Base-by-base conservation (phyloP, 805 yeast species). In the Barnettozyma populi region DNA sequence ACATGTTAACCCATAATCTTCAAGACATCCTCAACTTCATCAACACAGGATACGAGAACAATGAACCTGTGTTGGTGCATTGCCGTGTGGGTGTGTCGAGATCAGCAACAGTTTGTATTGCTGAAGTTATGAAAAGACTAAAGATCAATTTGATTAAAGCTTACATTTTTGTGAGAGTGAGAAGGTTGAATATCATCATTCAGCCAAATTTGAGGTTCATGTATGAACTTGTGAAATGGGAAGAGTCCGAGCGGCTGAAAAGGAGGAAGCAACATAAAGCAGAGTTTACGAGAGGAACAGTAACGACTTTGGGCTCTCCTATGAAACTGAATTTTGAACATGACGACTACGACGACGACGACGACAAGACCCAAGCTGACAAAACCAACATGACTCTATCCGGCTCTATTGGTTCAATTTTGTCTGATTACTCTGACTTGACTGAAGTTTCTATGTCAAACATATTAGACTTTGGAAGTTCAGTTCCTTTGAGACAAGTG, bases 21-120 rank as follows among this genome's bases (percentile, higher is more conserved):
- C 79, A 82, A 13, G 73, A 74, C 36, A 82, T 90, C 20, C 68
- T 92, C 36, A 69, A 75, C 2, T 87, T 80, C 59, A 78, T 90
- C 44, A 84, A 86, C 45, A 74, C 72, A 24, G 77, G 78, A 18
- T 68, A 70, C 52, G 54, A 63, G 19, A 54, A 55, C 1, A 67
- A 66, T 34, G 79, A 78, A 20, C 77, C 76, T 41, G 79, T 83
- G 2, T 70, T 92, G 51, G 90, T 92, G 10, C 98, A 92, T 64
- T 92, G 98, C 59, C 86, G 95, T 60, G 97, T 89, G 42, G 98
- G 98, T 0, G 98, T 92, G 4, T 87, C 96, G 0, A 71, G 98
- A 47, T 87, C 96, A 3, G 98, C 97, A 0, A 88, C 97, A 0
- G 95, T 92, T 10, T 92, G 95, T 56, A 92, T 92, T 55, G 97